A percentile compares a stretch with the other conserved stretches of the same genome.
Conservation (phyloP, 306 rosid genomes). For the Vachellia collinsii region DNA sequence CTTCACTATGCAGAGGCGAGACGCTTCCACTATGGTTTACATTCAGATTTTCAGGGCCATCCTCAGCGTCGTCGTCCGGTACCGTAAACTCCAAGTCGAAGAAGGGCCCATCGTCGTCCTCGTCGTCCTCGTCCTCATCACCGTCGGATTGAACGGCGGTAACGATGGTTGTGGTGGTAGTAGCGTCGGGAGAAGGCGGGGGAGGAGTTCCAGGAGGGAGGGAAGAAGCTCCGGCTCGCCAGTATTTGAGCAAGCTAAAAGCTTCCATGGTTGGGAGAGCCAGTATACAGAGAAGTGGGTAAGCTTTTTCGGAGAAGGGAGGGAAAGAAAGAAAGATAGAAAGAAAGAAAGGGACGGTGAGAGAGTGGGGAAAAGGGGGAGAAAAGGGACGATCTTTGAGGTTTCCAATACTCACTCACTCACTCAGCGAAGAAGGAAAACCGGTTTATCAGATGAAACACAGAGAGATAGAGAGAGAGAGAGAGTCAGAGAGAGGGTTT, state of each 20-base stretch:
- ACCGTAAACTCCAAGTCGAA: conserved; percentile 85
- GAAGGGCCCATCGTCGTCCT: conserved; percentile 73
- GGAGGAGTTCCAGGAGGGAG: neutral
- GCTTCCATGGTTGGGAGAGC: conserved; percentile 99
- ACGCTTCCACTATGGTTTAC: neutral
- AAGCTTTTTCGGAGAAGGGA: conserved; percentile 30
- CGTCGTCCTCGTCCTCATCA: conserved; percentile 38
- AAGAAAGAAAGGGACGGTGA: neutral
- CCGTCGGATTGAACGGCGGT: conserved; percentile 45
- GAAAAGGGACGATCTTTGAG: conserved; percentile 35
- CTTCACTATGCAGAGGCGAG: neutral
- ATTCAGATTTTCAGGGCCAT: conserved; percentile 26
- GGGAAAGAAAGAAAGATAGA: neutral
- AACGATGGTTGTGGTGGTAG: conserved; percentile 51
- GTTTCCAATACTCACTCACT: conserved; percentile 31
- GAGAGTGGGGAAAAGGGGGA: neutral
- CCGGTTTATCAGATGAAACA: conserved; percentile 12
- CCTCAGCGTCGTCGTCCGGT: conserved; percentile 56
- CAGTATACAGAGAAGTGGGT: conserved; percentile 56
- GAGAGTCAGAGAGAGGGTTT: neutral
- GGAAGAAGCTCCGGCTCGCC: conserved; percentile 60
- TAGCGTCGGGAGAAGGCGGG: conserved; percentile 17
- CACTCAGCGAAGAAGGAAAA: conserved; percentile 25
- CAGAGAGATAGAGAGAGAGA: neutral
- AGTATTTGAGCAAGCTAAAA: conserved; percentile 92